phyloP scores from a whole-genome alignment of 176 grass and related monocot species.

The Eleusine indica region DNA sequence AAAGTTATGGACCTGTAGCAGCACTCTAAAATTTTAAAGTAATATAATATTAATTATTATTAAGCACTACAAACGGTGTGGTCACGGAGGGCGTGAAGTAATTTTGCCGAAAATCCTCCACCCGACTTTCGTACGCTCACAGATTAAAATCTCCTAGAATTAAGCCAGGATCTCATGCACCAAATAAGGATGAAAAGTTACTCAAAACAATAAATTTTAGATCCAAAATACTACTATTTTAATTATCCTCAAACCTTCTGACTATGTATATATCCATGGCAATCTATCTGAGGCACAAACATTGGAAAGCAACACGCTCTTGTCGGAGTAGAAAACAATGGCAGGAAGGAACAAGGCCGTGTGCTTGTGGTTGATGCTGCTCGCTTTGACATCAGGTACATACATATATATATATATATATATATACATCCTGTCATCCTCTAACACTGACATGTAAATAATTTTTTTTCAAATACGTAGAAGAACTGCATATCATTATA shows the following conservation, averaged over 20 bases:
- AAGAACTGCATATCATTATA: no score
- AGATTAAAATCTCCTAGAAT: background rate
- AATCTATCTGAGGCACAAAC: background rate
- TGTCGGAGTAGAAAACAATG: background rate
- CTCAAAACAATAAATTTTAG: background rate
- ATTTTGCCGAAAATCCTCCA: background rate
- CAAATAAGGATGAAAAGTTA: background rate
- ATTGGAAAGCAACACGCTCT: background rate
- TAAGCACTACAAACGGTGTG: no score
- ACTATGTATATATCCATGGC: background rate
- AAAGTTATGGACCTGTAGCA: no score
- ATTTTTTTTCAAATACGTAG: no score
- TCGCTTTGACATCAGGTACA: slow-evolving; percentile 12
- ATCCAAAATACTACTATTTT: background rate
- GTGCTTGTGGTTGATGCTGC: slow-evolving; percentile 16
- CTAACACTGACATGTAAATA: no score
- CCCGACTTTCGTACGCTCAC: background rate
- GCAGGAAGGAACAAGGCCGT: background rate
- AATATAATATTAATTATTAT: no score
- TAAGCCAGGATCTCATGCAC: background rate
- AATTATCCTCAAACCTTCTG: background rate
- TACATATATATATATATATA: no score
- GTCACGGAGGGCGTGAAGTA: no score
- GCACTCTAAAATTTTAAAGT: no score
- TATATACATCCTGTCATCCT: no score